Evolutionary conservation across 2,329 filamentous ascomycete species (phyloP), one percentile per base, ranked within the genome.

Genomic region (Arthrobotrys megalospora): DNA sequence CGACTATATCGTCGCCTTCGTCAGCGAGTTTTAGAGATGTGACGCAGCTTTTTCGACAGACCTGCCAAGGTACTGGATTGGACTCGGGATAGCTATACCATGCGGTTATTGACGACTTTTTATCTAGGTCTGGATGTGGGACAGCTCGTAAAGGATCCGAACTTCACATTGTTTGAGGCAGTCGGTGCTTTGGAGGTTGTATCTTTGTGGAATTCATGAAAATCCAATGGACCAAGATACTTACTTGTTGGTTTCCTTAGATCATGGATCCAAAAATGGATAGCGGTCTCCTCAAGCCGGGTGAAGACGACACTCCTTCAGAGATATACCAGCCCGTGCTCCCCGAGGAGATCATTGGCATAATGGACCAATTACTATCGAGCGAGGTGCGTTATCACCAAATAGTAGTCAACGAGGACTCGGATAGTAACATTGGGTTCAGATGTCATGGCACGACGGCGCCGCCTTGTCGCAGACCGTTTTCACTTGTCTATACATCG

Each of bases 211-310:
- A 36, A 55, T 24, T 55, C 11, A 21, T 19, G 65, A 65, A 55
- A 14, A 43, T 63, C 8, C n/a, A 41, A n/a, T 4, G 67, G 43
- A 78, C 68, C 73, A 36, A 66, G 83, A 21, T 32, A 36, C 47
- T 48, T 32, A 63, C 58, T 24, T 11, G 12, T 48, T 32, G 34
- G 19, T 47, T 45, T n/a, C n/a, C n/a, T n/a, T 82, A 99, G 96
- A 97, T 99, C 82, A 97, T 97, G 93, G 96, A 99, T 83, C 91
- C 93, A 0, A 99, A 98, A 85, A 99, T 99, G 96, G 96, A 99
- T 84, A 97, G 93, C 83, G 96, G 96, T 32, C 94, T 91, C 80
- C 87, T 96, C 6, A 88, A 90, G 19, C 89, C 91, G 6, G 92
- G 91, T 34, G 93, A 97, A 82, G 90, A 90, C n/a, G 88, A 95